Conservation (phyloP, 139 green algal genomes). For the Picochlorum sp. region DNA sequence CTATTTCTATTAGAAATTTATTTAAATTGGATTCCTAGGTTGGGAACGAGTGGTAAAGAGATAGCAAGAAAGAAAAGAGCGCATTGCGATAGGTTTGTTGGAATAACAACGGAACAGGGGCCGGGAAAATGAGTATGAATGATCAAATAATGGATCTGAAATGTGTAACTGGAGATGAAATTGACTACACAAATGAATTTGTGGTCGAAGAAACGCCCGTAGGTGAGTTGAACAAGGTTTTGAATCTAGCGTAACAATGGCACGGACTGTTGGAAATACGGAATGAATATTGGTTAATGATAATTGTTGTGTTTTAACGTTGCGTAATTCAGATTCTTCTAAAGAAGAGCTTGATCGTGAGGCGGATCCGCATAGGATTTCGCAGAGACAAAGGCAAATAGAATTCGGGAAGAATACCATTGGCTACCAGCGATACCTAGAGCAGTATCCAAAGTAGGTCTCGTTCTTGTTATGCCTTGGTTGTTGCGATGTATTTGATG, state of each 20-base stretch:
- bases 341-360: slow-evolving; percentile 7
- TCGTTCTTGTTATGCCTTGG: slow-evolving; percentile 24
- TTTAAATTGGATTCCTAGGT: too few relatives aligned
- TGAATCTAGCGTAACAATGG: too few relatives aligned
- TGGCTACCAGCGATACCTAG: slow-evolving; percentile 65
- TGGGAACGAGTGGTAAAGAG: too few relatives aligned
- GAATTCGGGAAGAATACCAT: slow-evolving; percentile 87
- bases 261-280: too few relatives aligned
- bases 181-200: slow-evolving; percentile 7
- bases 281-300: too few relatives aligned
- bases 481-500: too few relatives aligned
- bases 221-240: background rate
- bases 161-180: background rate
- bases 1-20: too few relatives aligned
- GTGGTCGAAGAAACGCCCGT: slow-evolving; percentile 13
- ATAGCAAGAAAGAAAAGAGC: background rate
- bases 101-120: background rate
- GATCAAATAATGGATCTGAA: background rate
- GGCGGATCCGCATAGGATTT: slow-evolving; percentile 33
- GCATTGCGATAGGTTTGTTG: too few relatives aligned
- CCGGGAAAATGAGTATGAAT: too few relatives aligned
- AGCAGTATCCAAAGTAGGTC: slow-evolving; percentile 51
- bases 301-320: background rate
- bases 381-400: slow-evolving; percentile 79
- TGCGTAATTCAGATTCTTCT: background rate